Conservation (phyloP, 140 eudicot genomes). For the Stevia rebaudiana region DNA sequence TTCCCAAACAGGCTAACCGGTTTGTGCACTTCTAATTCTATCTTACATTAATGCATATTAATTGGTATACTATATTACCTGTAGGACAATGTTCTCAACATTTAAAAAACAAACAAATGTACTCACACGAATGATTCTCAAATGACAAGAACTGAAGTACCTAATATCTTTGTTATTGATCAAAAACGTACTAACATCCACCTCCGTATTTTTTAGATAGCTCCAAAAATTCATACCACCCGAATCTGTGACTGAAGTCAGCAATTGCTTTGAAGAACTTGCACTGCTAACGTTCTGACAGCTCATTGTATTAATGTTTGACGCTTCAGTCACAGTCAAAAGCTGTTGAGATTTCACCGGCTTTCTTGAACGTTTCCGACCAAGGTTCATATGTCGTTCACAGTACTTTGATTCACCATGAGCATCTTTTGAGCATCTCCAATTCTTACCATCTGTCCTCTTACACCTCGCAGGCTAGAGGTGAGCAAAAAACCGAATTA, state of each 20-base stretch:
- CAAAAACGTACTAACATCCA: constrained; percentile 44
- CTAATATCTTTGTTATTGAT: constrained; percentile 41
- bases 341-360: constrained; percentile 79
- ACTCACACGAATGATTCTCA: neutral
- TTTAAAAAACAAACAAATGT: neutral
- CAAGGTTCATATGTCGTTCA: constrained; percentile 80
- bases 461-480: constrained; percentile 78
- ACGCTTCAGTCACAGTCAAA: constrained; percentile 41
- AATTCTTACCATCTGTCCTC: constrained; percentile 28
- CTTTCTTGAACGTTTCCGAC: constrained; percentile 93
- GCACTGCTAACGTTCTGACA: constrained; percentile 25
- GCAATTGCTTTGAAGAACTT: constrained; percentile 39
- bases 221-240: constrained; percentile 40
- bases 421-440: constrained; percentile 66
- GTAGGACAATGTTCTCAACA: neutral
- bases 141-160: constrained; percentile 20
- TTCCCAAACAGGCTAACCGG: no score
- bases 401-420: constrained; percentile 68
- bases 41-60: no score
- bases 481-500: no score
- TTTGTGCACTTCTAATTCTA: no score
- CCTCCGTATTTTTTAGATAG: constrained; percentile 38
- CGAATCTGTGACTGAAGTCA: constrained; percentile 32
- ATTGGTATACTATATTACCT: no score
- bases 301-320: constrained; percentile 31